These are phyloP conservation scores for Dichotomopilus funicola DNA, from an alignment of 2,329 filamentous ascomycete species.

Conservation along the genomic window DNA sequence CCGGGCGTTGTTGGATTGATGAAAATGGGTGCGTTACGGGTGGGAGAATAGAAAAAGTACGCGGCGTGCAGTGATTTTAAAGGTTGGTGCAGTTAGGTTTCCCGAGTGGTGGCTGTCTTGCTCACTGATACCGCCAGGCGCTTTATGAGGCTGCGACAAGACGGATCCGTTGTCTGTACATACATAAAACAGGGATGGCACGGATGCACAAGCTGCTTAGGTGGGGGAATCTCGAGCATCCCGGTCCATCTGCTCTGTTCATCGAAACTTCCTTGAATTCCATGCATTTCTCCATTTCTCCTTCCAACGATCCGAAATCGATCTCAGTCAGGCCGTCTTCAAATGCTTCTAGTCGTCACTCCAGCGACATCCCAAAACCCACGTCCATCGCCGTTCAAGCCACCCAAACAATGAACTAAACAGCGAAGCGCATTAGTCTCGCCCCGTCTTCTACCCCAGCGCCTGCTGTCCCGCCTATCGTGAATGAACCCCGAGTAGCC, in stretches of 20 bases:
- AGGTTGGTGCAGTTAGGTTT: neutral
- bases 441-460: neutral
- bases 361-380: neutral
- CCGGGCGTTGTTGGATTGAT: constrained; percentile 1
- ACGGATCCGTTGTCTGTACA: too few relatives aligned
- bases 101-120: too few relatives aligned
- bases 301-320: neutral
- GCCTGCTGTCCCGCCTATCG: neutral
- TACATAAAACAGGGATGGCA: constrained; percentile 13
- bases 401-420: constrained; percentile 8
- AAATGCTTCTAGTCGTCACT: constrained; percentile 4
- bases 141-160: too few relatives aligned
- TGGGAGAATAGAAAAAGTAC: neutral
- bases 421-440: neutral
- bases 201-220: constrained; percentile 7
- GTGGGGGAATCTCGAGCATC: neutral
- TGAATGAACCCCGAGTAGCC: constrained; percentile 3
- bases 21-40: neutral
- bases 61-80: neutral
- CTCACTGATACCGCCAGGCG: too few relatives aligned
- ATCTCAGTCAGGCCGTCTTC: constrained; percentile 2
- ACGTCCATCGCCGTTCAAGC: neutral
- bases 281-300: neutral
- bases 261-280: constrained; percentile 4
- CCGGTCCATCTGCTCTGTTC: neutral